phyloP scores from a whole-genome alignment of 2,329 filamentous ascomycete genomes.

The Calonectria ilicicola region DNA sequence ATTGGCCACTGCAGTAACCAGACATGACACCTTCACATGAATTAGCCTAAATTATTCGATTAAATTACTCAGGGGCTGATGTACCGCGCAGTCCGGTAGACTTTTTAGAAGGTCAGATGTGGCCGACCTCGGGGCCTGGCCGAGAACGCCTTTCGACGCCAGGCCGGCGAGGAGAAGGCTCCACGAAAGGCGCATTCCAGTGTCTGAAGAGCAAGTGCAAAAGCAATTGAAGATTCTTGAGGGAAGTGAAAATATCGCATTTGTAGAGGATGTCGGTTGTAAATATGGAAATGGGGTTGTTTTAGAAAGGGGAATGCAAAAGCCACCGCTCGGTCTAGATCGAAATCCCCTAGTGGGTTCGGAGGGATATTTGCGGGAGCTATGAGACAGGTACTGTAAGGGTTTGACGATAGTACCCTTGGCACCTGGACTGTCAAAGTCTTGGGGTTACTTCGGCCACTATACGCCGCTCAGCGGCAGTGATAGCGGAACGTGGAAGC shows the following conservation, averaged over 20 bases:
- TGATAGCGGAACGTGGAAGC: not conserved
- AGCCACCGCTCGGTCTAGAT: not conserved
- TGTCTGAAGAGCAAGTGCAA: not conserved
- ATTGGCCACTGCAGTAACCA: conserved; percentile 35
- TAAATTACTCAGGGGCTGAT: conserved; percentile 10
- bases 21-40: conserved; percentile 40
- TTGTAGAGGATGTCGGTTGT: not conserved
- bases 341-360: not conserved
- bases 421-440: not conserved
- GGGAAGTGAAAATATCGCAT: not conserved
- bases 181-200: not conserved
- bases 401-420: not conserved
- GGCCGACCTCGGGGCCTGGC: not conserved
- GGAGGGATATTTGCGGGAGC: not conserved
- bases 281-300: not conserved
- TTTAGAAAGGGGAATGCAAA: not conserved
- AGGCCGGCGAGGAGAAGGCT: not conserved
- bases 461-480: not conserved
- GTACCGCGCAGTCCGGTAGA: conserved; percentile 47
- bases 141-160: not conserved
- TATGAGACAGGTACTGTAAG: not conserved
- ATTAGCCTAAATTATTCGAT: not conserved
- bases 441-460: not conserved
- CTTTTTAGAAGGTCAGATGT: not conserved
- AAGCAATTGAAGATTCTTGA: not conserved